Evolutionary conservation across 164 flowering plant genomes (phyloP).

Genomic region (Magnolia sinica): DNA sequence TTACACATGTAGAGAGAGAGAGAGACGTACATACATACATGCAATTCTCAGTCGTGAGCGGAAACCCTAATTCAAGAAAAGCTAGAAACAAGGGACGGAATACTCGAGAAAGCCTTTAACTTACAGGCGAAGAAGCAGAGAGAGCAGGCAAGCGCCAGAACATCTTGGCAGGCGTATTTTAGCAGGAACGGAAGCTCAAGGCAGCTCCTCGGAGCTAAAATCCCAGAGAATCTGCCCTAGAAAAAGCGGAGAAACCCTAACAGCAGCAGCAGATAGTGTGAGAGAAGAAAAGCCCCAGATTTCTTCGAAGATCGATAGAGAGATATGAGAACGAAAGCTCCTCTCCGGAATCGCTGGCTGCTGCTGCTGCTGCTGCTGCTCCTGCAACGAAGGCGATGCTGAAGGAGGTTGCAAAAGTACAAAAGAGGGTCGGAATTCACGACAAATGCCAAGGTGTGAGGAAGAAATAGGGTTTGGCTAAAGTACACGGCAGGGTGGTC

Average conservation of each 20-base stretch:
- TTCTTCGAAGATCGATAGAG: background rate
- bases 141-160: slow-evolving; percentile 86
- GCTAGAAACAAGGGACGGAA: background rate
- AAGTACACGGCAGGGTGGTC: background rate
- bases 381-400: background rate
- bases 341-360: background rate
- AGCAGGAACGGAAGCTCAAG: background rate
- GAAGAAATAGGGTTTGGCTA: background rate
- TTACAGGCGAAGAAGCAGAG: slow-evolving; percentile 86
- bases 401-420: slow-evolving; percentile 8
- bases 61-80: background rate
- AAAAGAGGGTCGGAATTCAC: slow-evolving; percentile 7
- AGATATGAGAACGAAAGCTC: slow-evolving; percentile 20
- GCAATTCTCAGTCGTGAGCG: background rate
- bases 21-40: background rate
- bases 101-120: slow-evolving; percentile 13
- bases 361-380: background rate
- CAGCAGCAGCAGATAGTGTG: background rate
- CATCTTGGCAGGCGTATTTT: slow-evolving; percentile 37
- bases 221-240: slow-evolving; percentile 2
- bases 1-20: too few species aligned
- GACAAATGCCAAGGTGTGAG: background rate
- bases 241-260: slow-evolving; percentile 1
- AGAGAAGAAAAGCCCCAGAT: background rate
- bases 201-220: slow-evolving; percentile 12